Conservation (phyloP, 169 alveolate species). For the Plasmodium cynomolgi region DNA sequence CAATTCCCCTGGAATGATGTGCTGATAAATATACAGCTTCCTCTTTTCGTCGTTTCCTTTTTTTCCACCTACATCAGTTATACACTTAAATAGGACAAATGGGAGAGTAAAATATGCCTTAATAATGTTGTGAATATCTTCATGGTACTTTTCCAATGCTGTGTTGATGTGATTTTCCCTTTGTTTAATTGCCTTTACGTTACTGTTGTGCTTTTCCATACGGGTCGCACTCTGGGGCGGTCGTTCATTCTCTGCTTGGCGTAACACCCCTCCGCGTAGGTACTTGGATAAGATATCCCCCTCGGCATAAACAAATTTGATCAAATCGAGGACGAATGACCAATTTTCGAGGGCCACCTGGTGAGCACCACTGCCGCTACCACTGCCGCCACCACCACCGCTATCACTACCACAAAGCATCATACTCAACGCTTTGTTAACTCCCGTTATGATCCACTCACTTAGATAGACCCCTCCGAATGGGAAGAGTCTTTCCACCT, state of each 20-base stretch:
- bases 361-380: background rate
- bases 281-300: slow-evolving; percentile 12
- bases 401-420: background rate
- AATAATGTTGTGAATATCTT: slow-evolving; percentile 5
- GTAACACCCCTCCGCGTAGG: background rate
- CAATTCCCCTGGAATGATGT: slow-evolving; percentile 29
- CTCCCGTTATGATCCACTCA: slow-evolving; percentile 41
- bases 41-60: slow-evolving; percentile 23
- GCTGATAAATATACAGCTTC: slow-evolving; percentile 31
- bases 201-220: background rate
- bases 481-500: background rate
- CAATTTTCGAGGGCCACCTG: slow-evolving; percentile 27
- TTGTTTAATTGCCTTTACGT: background rate
- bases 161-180: background rate
- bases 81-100: slow-evolving; percentile 27
- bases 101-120: slow-evolving; percentile 43
- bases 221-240: background rate
- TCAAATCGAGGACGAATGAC: slow-evolving; percentile 35
- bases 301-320: slow-evolving; percentile 25
- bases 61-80: slow-evolving; percentile 17
- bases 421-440: slow-evolving; percentile 11
- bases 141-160: slow-evolving; percentile 30
- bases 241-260: background rate
- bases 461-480: slow-evolving; percentile 23
- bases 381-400: background rate